Percentiles rank a stretch among this genome's conserved stretches.
phyloP scores from a whole-genome alignment of 345 rosid genomes.

The Camelina hispida region DNA sequence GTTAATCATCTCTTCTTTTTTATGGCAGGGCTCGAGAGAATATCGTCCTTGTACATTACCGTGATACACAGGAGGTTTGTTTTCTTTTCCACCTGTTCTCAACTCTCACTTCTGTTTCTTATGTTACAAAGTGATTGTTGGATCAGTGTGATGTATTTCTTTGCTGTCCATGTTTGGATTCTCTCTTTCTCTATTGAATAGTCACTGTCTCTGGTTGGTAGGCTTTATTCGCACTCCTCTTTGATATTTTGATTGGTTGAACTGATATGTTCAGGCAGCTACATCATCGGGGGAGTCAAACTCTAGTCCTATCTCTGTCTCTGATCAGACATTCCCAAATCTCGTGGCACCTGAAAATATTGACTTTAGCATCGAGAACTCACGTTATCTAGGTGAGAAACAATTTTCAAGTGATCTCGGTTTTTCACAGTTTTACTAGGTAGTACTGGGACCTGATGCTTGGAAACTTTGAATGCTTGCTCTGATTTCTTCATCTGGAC shows the following conservation, averaged over 20 bases:
- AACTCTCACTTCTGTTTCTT: constrained; percentile 22
- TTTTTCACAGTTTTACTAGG: constrained; percentile 1
- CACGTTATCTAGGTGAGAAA: constrained; percentile 48
- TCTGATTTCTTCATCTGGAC: constrained; percentile 16
- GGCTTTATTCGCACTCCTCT: constrained; percentile 13
- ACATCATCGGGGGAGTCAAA: constrained; percentile 80
- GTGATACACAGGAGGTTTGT: constrained; percentile 95
- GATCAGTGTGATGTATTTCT: constrained; percentile 4
- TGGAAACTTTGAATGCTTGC: background rate
- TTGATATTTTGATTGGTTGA: constrained; percentile 24
- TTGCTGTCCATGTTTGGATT: constrained; percentile 13
- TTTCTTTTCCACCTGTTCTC: constrained; percentile 17
- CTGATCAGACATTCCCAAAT: constrained; percentile 64
- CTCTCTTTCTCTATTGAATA: constrained; percentile 7
- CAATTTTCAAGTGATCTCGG: constrained; percentile 41
- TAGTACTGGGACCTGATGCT: constrained; percentile 9
- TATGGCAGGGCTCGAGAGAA: constrained; percentile 71
- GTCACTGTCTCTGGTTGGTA: constrained; percentile 19
- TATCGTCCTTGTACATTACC: constrained; percentile 97
- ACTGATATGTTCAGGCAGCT: constrained; percentile 62
- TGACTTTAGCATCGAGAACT: constrained; percentile 59
- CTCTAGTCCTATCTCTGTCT: constrained; percentile 76
- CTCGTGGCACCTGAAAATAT: constrained; percentile 59
- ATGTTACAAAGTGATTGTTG: constrained; percentile 15
- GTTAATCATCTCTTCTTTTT: constrained; percentile 27